A percentile compares a stretch with the other conserved stretches of the same genome.
Evolutionary conservation across 2,329 filamentous ascomycete species (phyloP).

Genomic region (Colletotrichum cereale): DNA sequence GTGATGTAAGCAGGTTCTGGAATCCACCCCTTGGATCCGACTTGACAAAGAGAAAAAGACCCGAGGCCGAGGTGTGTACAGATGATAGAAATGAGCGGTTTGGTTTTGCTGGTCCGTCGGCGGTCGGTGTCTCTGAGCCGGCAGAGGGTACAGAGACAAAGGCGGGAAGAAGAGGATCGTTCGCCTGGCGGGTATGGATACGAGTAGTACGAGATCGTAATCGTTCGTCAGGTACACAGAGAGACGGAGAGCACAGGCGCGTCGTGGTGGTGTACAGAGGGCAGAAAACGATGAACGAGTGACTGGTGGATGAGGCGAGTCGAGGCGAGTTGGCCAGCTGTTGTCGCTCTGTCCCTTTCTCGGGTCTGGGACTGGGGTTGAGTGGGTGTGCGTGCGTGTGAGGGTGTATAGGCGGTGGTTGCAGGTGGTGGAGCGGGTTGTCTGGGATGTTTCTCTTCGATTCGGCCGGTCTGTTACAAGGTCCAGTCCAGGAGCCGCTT

Average conservation of each 20-base stretch:
- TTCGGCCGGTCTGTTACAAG: conserved; percentile 9
- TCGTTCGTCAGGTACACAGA: background rate
- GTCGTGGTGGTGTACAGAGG: background rate
- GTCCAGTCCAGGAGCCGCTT: conserved; percentile 8
- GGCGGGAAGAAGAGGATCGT: conserved; percentile 2
- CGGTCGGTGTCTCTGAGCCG: conserved; percentile 17
- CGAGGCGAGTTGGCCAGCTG: conserved; percentile 9
- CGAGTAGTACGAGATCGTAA: conserved; percentile 18
- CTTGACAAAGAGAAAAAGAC: conserved; percentile 17
- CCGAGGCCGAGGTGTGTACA: conserved; percentile 11
- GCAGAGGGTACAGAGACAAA: conserved; percentile 22
- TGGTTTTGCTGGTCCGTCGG: background rate
- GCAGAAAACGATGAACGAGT: conserved; percentile 20
- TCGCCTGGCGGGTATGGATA: conserved; percentile 18
- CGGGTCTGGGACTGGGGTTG: conserved; percentile 10
- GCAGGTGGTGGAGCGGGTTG: background rate
- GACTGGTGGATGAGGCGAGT: conserved; percentile 1
- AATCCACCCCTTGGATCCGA: conserved; percentile 17
- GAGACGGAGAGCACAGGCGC: background rate
- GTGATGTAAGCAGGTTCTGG: conserved; percentile 18
- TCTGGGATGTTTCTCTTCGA: conserved; percentile 5
- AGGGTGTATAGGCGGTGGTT: background rate
- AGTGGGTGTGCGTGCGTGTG: background rate
- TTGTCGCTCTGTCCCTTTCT: conserved; percentile 3
- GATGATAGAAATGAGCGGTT: conserved; percentile 11